Base-by-base conservation (phyloP, 2,329 filamentous ascomycete species). In the Helicocarpus griseus region DNA sequence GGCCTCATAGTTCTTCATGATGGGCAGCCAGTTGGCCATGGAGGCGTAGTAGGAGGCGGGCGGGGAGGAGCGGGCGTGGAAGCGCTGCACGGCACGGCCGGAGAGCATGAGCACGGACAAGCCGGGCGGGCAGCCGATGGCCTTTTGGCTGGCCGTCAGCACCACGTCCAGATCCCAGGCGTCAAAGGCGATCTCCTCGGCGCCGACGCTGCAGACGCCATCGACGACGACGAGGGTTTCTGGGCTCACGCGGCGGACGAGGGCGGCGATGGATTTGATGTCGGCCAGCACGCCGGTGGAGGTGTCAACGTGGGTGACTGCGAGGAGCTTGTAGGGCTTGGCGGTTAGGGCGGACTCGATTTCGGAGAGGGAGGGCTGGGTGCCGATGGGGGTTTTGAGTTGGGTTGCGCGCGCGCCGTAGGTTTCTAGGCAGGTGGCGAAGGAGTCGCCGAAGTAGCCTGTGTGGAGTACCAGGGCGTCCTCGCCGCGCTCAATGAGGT, bases 1-100 rank as follows among this genome's bases (percentile, higher is more conserved):
- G 57, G 89, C 88, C 75, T 98, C 93, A 72, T 98, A 98, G 74
- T 96, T 97, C 74, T 93, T 83, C 91, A 98, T 97, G 71, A 98
- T 93, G 44, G 91, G 91, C 52, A 90, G 76, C 93, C 93, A 98
- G 73, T 97, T 97, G 78, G 89, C 90, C 77, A 96, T 88, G 11
- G 87, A 95, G 51, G 87, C 90, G 71, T 96, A 98, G 79, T 97
- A 98, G 21, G 89, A 87, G 19, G 82, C 79, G 1, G 90, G 87
- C 11, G 86, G 85, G 9, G 82, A 84, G 76, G 91, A 91, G 66
- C 93, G 81, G 61, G 77, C 79, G 71, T 91, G 82, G 71, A 94
- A 86, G 9, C 76, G 75, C 63, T 93, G 78, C 60, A 98, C 87
- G 40, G 93, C 91, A 57, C 87, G 83, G 54, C 86, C 88, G 63